Percentiles rank a stretch among this genome's conserved stretches.
These are phyloP conservation scores for Moesziomyces sp. DNA, from an alignment of 1,284 basidiomycete genomes.

Conservation along the genomic window DNA sequence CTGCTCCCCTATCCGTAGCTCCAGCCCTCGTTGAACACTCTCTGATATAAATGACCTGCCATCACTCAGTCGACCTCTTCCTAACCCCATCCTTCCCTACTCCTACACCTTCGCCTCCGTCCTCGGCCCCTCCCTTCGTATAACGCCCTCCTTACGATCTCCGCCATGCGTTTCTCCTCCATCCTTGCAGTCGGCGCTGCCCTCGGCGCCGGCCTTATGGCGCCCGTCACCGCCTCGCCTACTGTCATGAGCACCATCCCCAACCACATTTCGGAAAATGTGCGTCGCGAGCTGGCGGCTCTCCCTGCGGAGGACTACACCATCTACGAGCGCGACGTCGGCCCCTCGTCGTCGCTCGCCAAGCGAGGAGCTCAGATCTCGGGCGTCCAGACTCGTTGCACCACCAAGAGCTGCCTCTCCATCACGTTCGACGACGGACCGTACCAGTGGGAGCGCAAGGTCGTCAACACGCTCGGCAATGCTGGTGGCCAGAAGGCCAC, in stretches of 20 bases:
- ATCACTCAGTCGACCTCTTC: too few species aligned
- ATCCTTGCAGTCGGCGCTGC: conserved; percentile 26
- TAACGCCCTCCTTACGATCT: too few species aligned
- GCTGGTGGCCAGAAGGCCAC: conserved; percentile 44
- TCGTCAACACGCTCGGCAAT: conserved; percentile 39
- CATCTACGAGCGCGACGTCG: conserved; percentile 17
- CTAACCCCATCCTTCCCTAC: neutral
- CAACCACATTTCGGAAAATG: conserved; percentile 30
- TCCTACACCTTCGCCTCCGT: neutral
- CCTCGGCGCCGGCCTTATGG: conserved; percentile 15
- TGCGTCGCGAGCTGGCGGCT: conserved; percentile 23
- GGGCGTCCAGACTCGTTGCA: conserved; percentile 36
- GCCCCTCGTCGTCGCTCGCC: neutral
- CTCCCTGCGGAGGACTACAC: conserved; percentile 17
- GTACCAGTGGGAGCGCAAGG: conserved; percentile 34
- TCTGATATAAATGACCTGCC: too few species aligned
- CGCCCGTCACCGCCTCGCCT: conserved; percentile 19
- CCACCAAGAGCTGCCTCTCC: conserved; percentile 29
- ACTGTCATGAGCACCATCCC: conserved; percentile 36
- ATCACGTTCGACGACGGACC: conserved; percentile 62
- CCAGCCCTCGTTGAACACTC: too few species aligned
- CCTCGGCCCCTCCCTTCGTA: neutral
- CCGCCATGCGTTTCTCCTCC: conserved; percentile 35
- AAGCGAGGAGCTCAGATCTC: conserved; percentile 32
- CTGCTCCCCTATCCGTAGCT: too few species aligned